Evolutionary conservation across 2,329 filamentous ascomycete genomes (phyloP).

Genomic region (Furcasterigmium furcatum): DNA sequence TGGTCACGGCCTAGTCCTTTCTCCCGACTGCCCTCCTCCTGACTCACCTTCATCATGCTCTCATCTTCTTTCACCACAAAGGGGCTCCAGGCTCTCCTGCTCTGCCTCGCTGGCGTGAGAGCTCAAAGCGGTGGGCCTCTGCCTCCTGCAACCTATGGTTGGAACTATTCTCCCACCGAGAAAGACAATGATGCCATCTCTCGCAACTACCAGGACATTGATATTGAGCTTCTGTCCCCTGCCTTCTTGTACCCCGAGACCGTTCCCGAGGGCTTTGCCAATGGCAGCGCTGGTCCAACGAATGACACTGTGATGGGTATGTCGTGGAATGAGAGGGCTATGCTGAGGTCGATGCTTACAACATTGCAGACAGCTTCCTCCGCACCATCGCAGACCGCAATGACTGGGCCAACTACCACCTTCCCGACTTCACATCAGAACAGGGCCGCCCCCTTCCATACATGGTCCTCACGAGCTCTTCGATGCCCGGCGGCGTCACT

Average conservation of each 20-base stretch:
- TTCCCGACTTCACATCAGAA: conserved; percentile 14
- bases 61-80: no score
- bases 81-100: not conserved
- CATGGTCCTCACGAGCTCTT: conserved; percentile 11
- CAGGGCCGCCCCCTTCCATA: conserved; percentile 17
- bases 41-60: no score
- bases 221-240: conserved; percentile 4
- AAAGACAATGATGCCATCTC: conserved; percentile 22
- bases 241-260: conserved; percentile 1
- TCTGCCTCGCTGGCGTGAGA: not conserved
- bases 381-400: conserved; percentile 15
- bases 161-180: conserved; percentile 9
- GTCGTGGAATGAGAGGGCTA: not conserved
- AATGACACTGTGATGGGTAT: not conserved
- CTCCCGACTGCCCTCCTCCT: no score
- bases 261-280: conserved; percentile 4
- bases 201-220: conserved; percentile 2
- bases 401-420: conserved; percentile 17
- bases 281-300: conserved; percentile 1
- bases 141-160: no score
- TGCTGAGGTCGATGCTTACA: not conserved
- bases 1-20: no score
- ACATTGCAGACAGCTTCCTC: conserved; percentile 12
- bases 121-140: no score
- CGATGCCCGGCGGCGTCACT: no score